Evolutionary conservation across 371 early-diverging fungal genomes (phyloP).

Genomic region (Rhizopus delemar): DNA sequence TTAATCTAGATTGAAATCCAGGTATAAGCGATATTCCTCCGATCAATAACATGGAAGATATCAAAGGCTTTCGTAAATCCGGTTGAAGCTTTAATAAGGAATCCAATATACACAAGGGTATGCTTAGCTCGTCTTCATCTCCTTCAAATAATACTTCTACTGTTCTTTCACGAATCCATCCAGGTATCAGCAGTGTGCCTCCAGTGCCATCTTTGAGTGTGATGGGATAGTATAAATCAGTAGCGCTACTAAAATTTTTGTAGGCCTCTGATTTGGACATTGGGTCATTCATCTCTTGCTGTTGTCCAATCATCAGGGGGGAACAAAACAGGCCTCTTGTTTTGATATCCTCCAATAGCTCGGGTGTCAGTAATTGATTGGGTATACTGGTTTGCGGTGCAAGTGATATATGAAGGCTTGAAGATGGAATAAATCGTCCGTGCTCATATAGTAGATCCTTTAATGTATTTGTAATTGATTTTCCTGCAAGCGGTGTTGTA

Average conservation of each 20-base stretch:
- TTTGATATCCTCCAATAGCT: conserved; percentile 74
- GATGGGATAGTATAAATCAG: conserved; percentile 57
- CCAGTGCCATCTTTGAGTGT: conserved; percentile 48
- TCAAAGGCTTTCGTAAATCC: conserved; percentile 73
- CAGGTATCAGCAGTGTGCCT: conserved; percentile 69
- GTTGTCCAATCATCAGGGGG: conserved; percentile 48
- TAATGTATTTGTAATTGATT: conserved; percentile 61
- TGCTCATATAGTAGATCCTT: conserved; percentile 58
- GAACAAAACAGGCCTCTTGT: conserved; percentile 71
- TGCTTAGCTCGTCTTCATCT: conserved; percentile 68
- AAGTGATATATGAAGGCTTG: conserved; percentile 44
- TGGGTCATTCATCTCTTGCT: conserved; percentile 33
- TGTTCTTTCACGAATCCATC: conserved; percentile 87
- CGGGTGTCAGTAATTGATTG: conserved; percentile 40
- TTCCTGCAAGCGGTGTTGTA: conserved; percentile 76
- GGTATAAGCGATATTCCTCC: conserved; percentile 83
- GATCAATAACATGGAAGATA: conserved; percentile 66
- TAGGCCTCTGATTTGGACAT: conserved; percentile 46
- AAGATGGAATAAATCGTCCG: conserved; percentile 51
- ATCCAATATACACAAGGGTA: conserved; percentile 64
- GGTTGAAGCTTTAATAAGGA: conserved; percentile 66
- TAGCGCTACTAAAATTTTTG: conserved; percentile 58
- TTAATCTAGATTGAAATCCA: conserved; percentile 67
- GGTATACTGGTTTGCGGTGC: conserved; percentile 53
- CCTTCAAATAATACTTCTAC: conserved; percentile 84